Evolutionary conservation across 1,284 basidiomycete species (phyloP).

Genomic region (Sporisorium scitamineum): DNA sequence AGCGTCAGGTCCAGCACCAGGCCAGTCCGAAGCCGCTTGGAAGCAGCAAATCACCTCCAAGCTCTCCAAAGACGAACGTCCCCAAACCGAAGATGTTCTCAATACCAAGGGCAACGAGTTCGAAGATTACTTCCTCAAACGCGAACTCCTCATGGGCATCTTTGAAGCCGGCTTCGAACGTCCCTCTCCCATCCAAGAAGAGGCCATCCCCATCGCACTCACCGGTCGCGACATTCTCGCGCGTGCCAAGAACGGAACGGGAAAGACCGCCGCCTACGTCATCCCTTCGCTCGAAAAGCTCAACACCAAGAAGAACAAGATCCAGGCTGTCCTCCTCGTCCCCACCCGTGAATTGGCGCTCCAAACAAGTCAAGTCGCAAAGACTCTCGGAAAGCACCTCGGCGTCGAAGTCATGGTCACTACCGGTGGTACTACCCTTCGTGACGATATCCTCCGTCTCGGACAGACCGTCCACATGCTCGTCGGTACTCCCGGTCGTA

Average conservation of each 20-base stretch:
- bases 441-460: constrained; percentile 91
- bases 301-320: constrained; percentile 86
- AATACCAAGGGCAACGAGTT: constrained; percentile 69
- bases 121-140: constrained; percentile 69
- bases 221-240: constrained; percentile 83
- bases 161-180: constrained; percentile 79
- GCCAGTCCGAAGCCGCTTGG: constrained; percentile 58
- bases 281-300: constrained; percentile 95
- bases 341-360: constrained; percentile 68
- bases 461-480: constrained; percentile 92
- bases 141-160: constrained; percentile 69
- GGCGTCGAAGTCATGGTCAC: constrained; percentile 98
- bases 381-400: constrained; percentile 95
- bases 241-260: constrained; percentile 72
- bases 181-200: constrained; percentile 98
- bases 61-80: constrained; percentile 62
- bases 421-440: constrained; percentile 95
- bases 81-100: constrained; percentile 69
- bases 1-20: constrained; percentile 57
- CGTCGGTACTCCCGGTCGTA: constrained; percentile 95
- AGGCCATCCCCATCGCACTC: constrained; percentile 74
- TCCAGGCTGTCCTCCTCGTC: constrained; percentile 75
- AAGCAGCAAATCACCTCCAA: constrained; percentile 53
- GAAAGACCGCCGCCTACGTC: constrained; percentile 96
- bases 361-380: constrained; percentile 95